These are phyloP conservation scores for Glycine tomentella DNA, from an alignment of 306 rosid species.

Conservation along the genomic window DNA sequence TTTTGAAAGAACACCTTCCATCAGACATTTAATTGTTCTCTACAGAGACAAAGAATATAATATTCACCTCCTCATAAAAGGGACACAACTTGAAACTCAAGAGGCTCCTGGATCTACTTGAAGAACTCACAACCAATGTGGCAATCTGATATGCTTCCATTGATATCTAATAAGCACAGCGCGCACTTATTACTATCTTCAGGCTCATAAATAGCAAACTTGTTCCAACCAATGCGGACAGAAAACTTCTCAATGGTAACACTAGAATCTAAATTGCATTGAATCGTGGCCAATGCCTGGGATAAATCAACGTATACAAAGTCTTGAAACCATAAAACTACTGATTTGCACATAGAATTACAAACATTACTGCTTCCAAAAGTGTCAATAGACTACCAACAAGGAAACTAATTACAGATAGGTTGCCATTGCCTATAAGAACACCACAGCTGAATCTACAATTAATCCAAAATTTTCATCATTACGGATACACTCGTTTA, in stretches of 20 bases:
- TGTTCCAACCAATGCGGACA: constrained; percentile 39
- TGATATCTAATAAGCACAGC: constrained; percentile 30
- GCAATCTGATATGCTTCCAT: constrained; percentile 43
- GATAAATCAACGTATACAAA: constrained; percentile 38
- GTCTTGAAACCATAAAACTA: constrained; percentile 33
- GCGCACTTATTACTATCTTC: constrained; percentile 48
- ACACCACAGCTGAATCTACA: constrained; percentile 29
- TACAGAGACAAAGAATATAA: constrained; percentile 53
- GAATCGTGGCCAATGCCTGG: constrained; percentile 38
- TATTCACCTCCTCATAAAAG: constrained; percentile 51
- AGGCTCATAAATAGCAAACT: constrained; percentile 45
- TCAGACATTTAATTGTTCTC: constrained; percentile 42
- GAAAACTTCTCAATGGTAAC: constrained; percentile 46
- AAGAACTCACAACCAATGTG: constrained; percentile 41
- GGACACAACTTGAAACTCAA: constrained; percentile 46
- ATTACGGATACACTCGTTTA: constrained; percentile 25
- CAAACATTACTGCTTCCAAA: constrained; percentile 41
- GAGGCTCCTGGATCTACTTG: constrained; percentile 40
- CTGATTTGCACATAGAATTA: constrained; percentile 40
- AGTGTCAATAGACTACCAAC: constrained; percentile 50
- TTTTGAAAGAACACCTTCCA: constrained; percentile 32
- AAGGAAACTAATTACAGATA: constrained; percentile 48
- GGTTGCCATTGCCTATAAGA: constrained; percentile 37
- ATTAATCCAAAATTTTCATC: not conserved
- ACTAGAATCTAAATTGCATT: constrained; percentile 6